Evolutionary conservation across 306 rosid species (phyloP), one percentile per base, ranked within the genome.

Genomic region (Prosopis cineraria): DNA sequence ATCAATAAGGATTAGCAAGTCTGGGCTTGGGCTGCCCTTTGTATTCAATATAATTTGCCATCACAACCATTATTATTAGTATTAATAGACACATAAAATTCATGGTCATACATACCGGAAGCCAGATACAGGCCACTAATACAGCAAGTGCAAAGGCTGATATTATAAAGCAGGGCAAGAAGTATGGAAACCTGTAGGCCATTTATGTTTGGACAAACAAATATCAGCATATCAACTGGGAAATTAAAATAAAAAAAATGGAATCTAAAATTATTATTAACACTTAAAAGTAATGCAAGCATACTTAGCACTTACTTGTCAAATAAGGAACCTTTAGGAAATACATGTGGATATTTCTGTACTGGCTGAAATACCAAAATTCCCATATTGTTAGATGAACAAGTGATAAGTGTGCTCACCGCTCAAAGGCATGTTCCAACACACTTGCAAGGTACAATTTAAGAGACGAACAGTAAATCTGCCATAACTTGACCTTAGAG

Each of bases 241-340:
- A 14, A 47, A 74, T 17, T 16, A 27, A 12, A 20, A 29, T 14
- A 12, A 44, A 68, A 76, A 37, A 76, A 20, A 41, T 9, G 34
- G 41, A 47, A 77, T 19, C n/a, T 0, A 64, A 33, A 63, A 31
- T 53, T 29, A 50, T 27, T 58, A 19, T 36, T 17, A 47, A 64
- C 17, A 55, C 29, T 29, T 6, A 47, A 71, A 17, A 43, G 37
- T 12, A 36, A 48, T 58, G 27, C 53, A 43, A 78, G 29, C 30
- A 2, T 27, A 76, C 84, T 83, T 85, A 94, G 2, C 25, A 76
- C 84, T 83, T 85, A 94, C 98, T 91, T 87, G 39, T 96, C 97
- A 78, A 88, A 90, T 25, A 94, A 58, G 25, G 96, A 91, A 40
- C 66, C 81, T 68, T 83, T 77, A 48, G 91, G 74, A 85, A 94